These are phyloP conservation scores for Mitragyna speciosa DNA, from an alignment of 257 asterid genomes.

Conservation along the genomic window DNA sequence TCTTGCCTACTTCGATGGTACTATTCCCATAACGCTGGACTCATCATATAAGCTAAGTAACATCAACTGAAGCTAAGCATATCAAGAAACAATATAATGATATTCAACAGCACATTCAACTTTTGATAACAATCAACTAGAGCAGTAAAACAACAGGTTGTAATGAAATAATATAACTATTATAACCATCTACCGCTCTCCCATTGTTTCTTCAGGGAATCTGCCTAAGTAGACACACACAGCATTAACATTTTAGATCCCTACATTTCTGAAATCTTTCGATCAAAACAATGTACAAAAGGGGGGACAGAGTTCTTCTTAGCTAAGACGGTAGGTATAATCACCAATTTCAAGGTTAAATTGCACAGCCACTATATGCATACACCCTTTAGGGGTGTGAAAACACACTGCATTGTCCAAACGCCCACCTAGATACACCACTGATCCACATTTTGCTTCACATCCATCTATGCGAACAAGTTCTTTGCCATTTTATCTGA, in stretches of 20 bases:
- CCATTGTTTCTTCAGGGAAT: conserved; percentile 20
- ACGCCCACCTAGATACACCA: conserved; percentile 20
- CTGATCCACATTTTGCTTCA: background rate
- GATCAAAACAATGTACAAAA: conserved; percentile 70
- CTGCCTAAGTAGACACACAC: conserved; percentile 33
- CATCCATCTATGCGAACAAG: conserved; percentile 10
- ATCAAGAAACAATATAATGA: background rate
- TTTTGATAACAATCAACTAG: conserved; percentile 12
- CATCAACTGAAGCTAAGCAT: background rate
- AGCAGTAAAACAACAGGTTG: conserved; percentile 1
- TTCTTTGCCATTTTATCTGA: background rate
- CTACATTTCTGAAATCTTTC: conserved; percentile 27
- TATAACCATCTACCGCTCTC: conserved; percentile 5
- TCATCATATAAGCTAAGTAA: background rate
- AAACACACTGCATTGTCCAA: conserved; percentile 32
- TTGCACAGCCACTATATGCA: conserved; percentile 41
- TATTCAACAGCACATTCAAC: background rate
- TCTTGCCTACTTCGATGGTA: background rate
- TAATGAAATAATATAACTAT: conserved; percentile 8
- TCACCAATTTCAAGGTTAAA: conserved; percentile 32
- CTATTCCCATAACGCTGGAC: background rate
- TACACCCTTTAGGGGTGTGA: conserved; percentile 32
- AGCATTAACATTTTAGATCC: conserved; percentile 27
- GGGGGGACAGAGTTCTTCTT: conserved; percentile 20
- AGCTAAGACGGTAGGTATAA: conserved; percentile 38